Evolutionary conservation across 1,284 basidiomycete genomes (phyloP).

Genomic region (Cutaneotrichosporon mucoides): DNA sequence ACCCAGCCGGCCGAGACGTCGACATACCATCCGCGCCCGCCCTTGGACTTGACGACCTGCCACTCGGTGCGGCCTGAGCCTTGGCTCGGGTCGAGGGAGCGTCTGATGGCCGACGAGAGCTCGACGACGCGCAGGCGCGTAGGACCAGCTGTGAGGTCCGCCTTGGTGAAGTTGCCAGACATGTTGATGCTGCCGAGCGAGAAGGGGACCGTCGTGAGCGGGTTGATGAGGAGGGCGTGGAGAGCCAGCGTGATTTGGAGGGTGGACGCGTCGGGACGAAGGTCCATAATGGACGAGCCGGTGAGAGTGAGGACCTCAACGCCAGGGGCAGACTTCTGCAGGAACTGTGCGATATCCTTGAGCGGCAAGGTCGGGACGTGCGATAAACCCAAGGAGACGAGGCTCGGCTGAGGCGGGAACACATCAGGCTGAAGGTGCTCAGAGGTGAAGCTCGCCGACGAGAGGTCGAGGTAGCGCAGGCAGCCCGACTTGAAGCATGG

Average conservation of each 20-base stretch:
- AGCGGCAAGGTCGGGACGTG: constrained; percentile 73
- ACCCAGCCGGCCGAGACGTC: constrained; percentile 81
- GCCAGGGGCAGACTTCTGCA: constrained; percentile 64
- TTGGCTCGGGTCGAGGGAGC: constrained; percentile 44
- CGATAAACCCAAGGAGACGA: constrained; percentile 84
- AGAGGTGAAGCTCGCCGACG: constrained; percentile 69
- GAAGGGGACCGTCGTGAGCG: constrained; percentile 73
- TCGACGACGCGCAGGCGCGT: constrained; percentile 86
- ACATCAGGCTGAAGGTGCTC: constrained; percentile 53
- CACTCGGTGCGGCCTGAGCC: constrained; percentile 61
- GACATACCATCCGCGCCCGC: constrained; percentile 92
- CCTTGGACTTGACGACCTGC: constrained; percentile 85
- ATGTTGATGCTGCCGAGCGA: constrained; percentile 50
- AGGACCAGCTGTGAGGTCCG: constrained; percentile 52
- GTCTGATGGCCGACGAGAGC: constrained; percentile 69
- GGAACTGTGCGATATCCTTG: constrained; percentile 63
- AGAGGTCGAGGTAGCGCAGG: constrained; percentile 84
- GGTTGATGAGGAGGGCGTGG: constrained; percentile 64
- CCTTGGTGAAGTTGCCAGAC: constrained; percentile 25
- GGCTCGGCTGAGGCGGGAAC: constrained; percentile 64
- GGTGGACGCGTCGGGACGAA: constrained; percentile 51
- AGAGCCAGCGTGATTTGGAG: constrained; percentile 45
- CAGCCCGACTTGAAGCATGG: constrained; percentile 75
- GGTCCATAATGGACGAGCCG: constrained; percentile 67
- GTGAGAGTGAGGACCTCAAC: constrained; percentile 83